Evolutionary conservation across 495 filamentous ascomycete species (phyloP).

Genomic region (Neurospora sp.): DNA sequence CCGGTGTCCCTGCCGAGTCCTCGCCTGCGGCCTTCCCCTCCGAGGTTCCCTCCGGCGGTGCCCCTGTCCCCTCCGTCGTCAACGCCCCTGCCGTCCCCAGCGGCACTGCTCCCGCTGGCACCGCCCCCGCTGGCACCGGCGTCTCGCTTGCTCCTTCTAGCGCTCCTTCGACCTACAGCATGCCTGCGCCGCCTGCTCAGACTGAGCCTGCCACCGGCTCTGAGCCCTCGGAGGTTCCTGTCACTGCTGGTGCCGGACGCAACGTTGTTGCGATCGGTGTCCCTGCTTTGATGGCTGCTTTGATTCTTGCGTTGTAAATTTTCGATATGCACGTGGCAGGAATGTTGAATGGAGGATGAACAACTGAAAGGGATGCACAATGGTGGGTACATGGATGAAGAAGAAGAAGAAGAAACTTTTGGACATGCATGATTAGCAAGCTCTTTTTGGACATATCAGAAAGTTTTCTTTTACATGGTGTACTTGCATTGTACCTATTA

Average conservation of each 20-base stretch:
- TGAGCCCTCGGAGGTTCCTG: constrained; percentile 3
- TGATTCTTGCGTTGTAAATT: constrained; percentile 16
- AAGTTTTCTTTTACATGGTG: too few relatives aligned
- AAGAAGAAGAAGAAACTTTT: neutral
- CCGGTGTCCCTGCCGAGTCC: neutral
- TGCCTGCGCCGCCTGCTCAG: constrained; percentile 2
- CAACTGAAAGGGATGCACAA: neutral
- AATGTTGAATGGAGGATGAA: neutral
- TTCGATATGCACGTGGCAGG: neutral
- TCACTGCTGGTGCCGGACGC: constrained; percentile 20
- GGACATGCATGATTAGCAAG: neutral
- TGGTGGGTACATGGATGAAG: too few relatives aligned
- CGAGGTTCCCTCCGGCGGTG: constrained; percentile 16
- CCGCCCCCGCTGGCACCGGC: neutral
- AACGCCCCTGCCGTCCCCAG: constrained; percentile 16
- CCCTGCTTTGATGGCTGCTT: constrained; percentile 13
- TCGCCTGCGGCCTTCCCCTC: neutral
- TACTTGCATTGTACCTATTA: too few relatives aligned
- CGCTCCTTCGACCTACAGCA: constrained; percentile 1
- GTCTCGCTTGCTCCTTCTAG: neutral
- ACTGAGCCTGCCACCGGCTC: neutral
- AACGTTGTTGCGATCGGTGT: constrained; percentile 16
- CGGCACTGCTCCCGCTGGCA: neutral
- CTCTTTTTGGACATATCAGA: neutral
- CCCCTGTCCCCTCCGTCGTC: neutral